Evolutionary conservation across 116 monocot genomes (phyloP), one percentile per base, ranked within the genome.

Genomic region (Papilionanthe hybrid): DNA sequence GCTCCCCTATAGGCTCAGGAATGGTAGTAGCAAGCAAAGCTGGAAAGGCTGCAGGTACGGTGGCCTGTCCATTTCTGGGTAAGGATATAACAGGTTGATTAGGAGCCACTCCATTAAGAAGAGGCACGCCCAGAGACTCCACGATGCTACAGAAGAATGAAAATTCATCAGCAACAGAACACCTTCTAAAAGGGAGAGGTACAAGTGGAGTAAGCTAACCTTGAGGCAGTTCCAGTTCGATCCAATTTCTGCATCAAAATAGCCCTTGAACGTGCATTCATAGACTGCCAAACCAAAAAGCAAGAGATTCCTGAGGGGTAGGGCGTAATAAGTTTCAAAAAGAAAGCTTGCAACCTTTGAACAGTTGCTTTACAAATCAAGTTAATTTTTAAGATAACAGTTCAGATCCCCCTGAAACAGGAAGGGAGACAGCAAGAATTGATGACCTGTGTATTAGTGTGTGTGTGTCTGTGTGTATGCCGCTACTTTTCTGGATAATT

Each of bases 171-270:
- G 32, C 7, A 22, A 10, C 29, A 47, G 25, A 73, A 28, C 37
- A 37, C 15, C 29, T 37, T 67, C 27, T 7, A 28, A 28, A 8
- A 10, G 0, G 75, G 1, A 37, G 53, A 17, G 77, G 72, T 28
- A 12, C 6, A 32, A 76, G 17, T 42, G 76, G 41, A 66, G 30
- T 17, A 48, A 81, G 13, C 20, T 20, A 72, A 96, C 96, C 96
- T 92, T 9, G 88, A 76, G 22, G 90, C 92, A 75, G 86, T 91
- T 72, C 98, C 94, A 82, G 91, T 93, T 43, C 98, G 88, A 75
- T 98, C 94, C 47, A 98, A 85, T 76, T 98, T 94, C 75, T 88
- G 88, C 98, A 98, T 98, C 6, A 98, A 91, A 12, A 90, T 49
- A 56, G 94, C 98, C 83, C 98, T 92, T 4, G 94, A 89, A 53